A percentile compares a stretch with the other conserved stretches of the same genome.
Conservation (phyloP, 305 asterid species). For the Plantago lanceolata region DNA sequence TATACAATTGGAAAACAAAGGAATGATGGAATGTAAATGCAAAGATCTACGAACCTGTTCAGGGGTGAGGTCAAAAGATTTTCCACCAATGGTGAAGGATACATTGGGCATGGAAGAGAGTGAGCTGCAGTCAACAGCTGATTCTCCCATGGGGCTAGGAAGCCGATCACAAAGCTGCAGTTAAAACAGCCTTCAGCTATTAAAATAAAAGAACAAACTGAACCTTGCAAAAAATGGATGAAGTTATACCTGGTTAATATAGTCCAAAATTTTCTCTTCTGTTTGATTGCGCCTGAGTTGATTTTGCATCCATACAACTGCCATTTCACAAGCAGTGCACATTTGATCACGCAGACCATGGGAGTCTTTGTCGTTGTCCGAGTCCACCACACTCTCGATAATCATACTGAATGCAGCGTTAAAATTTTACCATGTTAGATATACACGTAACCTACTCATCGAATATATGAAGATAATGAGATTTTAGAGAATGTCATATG, state of each 20-base stretch:
- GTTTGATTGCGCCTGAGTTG: conserved; percentile 55
- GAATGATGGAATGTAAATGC: not conserved
- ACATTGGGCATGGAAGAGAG: conserved; percentile 70
- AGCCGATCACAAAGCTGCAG: conserved; percentile 74
- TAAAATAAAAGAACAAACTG: not conserved
- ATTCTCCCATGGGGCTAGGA: conserved; percentile 92
- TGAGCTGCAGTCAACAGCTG: conserved; percentile 60
- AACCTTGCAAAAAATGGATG: not conserved
- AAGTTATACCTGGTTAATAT: conserved; percentile 53
- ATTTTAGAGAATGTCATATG: too few species aligned
- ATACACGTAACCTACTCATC: too few species aligned
- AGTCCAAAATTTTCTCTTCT: conserved; percentile 64
- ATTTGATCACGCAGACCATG: conserved; percentile 40
- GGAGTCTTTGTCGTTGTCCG: conserved; percentile 33
- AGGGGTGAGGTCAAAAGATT: conserved; percentile 60
- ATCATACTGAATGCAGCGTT: conserved; percentile 40
- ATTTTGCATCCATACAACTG: conserved; percentile 87
- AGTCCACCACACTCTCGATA: conserved; percentile 77
- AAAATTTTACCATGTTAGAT: not conserved
- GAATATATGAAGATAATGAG: too few species aligned
- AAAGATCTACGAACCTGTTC: conserved; percentile 49
- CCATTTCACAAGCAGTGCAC: conserved; percentile 80
- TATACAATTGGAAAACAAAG: not conserved
- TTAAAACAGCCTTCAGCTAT: conserved; percentile 24
- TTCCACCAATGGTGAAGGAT: conserved; percentile 64